phyloP scores from a whole-genome alignment of 192 early-diverging fungal genomes.

The Jimgerdemannia lactiflua region DNA sequence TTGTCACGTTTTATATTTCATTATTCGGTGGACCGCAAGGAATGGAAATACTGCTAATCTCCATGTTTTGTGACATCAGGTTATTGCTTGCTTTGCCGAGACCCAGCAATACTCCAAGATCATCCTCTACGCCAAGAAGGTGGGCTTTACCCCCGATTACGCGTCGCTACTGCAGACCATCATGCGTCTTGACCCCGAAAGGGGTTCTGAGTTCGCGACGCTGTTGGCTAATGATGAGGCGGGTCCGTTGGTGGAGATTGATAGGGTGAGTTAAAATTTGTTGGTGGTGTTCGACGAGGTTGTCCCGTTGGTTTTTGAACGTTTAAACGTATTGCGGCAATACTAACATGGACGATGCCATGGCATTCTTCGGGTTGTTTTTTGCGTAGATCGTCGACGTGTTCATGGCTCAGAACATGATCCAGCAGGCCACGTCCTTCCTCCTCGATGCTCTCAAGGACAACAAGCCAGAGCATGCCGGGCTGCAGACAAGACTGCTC shows the following conservation, averaged over 20 bases:
- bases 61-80: constrained; percentile 25
- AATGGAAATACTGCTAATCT: too few relatives aligned
- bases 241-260: constrained; percentile 80
- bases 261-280: constrained; percentile 40
- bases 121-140: constrained; percentile 91
- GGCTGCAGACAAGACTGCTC: constrained; percentile 90
- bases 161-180: constrained; percentile 86
- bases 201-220: constrained; percentile 91
- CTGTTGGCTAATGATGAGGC: constrained; percentile 80
- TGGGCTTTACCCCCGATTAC: constrained; percentile 93
- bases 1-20: background rate
- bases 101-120: constrained; percentile 96
- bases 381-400: constrained; percentile 80
- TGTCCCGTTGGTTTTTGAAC: background rate
- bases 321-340: background rate
- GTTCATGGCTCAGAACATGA: constrained; percentile 86
- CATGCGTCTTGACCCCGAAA: constrained; percentile 88
- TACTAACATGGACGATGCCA: background rate
- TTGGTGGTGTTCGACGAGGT: background rate
- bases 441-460: constrained; percentile 95
- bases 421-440: constrained; percentile 97
- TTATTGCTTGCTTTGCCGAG: constrained; percentile 96
- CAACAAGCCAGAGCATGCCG: constrained; percentile 87
- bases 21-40: too few relatives aligned
- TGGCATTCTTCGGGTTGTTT: background rate